Conservation (phyloP, 306 rosid genomes). For the Lathyrus sativus region DNA sequence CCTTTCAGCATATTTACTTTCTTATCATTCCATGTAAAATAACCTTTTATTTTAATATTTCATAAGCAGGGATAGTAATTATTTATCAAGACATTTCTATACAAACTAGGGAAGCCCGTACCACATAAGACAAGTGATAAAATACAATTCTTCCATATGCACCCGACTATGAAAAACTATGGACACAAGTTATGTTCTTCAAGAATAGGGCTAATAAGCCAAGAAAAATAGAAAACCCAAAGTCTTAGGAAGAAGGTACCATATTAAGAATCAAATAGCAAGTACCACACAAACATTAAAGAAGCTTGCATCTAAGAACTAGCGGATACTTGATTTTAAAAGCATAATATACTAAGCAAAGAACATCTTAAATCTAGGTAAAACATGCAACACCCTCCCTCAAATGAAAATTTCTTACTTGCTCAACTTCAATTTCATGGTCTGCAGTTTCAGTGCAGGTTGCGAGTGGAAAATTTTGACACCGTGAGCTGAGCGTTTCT, state of each 20-base stretch:
- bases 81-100: neutral
- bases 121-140: neutral
- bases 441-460: conserved; percentile 89
- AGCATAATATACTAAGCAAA: conserved; percentile 16
- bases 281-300: conserved; percentile 29
- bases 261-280: conserved; percentile 16
- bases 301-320: conserved; percentile 21
- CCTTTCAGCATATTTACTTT: conserved; percentile 2
- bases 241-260: conserved; percentile 18
- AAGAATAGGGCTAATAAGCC: conserved; percentile 23
- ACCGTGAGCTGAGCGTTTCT: conserved; percentile 86
- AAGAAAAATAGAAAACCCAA: conserved; percentile 15
- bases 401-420: conserved; percentile 61
- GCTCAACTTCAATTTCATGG: conserved; percentile 91
- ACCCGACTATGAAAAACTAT: neutral
- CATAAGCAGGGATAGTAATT: neutral
- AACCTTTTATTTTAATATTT: conserved; percentile 3
- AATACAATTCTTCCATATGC: neutral
- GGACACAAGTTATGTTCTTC: conserved; percentile 19
- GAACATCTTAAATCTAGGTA: neutral
- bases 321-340: neutral
- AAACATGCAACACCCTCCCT: conserved; percentile 1
- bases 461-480: conserved; percentile 90
- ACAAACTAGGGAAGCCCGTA: conserved; percentile 3
- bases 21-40: neutral